Conservation (phyloP, 768 basidiomycete genomes). For the Grammothele lineata region DNA sequence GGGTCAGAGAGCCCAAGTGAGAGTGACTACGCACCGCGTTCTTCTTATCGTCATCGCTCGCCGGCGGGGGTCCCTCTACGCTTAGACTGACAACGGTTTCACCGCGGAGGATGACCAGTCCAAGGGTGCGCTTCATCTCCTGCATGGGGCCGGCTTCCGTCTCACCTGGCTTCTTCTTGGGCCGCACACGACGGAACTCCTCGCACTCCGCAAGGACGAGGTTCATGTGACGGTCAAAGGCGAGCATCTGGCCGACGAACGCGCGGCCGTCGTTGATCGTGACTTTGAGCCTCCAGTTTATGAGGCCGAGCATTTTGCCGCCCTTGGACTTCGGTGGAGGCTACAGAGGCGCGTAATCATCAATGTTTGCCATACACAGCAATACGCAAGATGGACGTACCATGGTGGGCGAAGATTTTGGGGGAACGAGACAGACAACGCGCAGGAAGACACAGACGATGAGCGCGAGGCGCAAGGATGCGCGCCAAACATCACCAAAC, state of each 20-base stretch:
- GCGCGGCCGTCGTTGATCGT: slow-evolving; percentile 97
- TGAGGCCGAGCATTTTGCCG: slow-evolving; percentile 95
- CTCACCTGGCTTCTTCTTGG: slow-evolving; percentile 87
- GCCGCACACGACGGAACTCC: slow-evolving; percentile 89
- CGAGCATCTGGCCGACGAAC: slow-evolving; percentile 97
- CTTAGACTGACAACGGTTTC: slow-evolving; percentile 94
- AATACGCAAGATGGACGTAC: slow-evolving; percentile 35
- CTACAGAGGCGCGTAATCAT: slow-evolving; percentile 40
- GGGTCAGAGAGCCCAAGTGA: background rate
- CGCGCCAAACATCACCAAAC: slow-evolving; percentile 33
- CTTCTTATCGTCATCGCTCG: slow-evolving; percentile 87
- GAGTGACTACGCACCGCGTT: slow-evolving; percentile 51
- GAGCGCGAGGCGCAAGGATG: slow-evolving; percentile 10
- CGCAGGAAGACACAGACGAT: slow-evolving; percentile 15
- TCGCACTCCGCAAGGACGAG: slow-evolving; percentile 97
- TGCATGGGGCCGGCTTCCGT: slow-evolving; percentile 70
- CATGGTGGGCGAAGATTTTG: slow-evolving; percentile 45
- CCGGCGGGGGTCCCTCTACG: slow-evolving; percentile 93
- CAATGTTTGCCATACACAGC: no score
- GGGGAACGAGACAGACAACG: slow-evolving; percentile 23
- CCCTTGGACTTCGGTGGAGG: slow-evolving; percentile 97
- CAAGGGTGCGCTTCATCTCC: slow-evolving; percentile 94
- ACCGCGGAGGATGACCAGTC: slow-evolving; percentile 94
- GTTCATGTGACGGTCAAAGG: slow-evolving; percentile 99
- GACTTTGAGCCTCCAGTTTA: slow-evolving; percentile 97